A percentile compares a stretch with the other conserved stretches of the same genome.
Conservation (phyloP, 331 rosid species). For the Acacia pycnantha region DNA sequence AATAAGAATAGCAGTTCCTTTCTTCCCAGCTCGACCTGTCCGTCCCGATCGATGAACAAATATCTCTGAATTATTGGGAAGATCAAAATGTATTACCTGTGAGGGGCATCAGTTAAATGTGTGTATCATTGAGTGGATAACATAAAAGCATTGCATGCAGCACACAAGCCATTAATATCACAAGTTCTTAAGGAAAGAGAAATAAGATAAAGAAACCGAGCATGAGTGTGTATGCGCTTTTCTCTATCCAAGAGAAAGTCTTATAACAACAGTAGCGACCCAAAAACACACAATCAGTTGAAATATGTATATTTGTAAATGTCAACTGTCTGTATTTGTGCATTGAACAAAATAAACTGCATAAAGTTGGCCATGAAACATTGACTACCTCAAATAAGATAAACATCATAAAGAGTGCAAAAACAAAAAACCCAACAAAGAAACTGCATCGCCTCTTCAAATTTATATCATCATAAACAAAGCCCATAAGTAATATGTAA, state of each 20-base stretch:
- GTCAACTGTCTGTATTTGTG: not conserved
- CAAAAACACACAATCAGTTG: not conserved
- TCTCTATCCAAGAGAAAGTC: not conserved
- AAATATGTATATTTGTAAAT: not conserved
- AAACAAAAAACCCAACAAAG: not conserved
- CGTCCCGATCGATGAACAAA: slow-evolving; percentile 99
- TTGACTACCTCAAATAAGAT: not conserved
- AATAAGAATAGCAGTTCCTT: slow-evolving; percentile 81
- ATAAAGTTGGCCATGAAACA: no score
- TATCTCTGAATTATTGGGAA: slow-evolving; percentile 89
- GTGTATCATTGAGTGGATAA: slow-evolving; percentile 6
- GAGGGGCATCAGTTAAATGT: not conserved
- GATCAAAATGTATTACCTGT: slow-evolving; percentile 90
- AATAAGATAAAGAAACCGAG: not conserved
- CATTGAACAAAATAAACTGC: not conserved
- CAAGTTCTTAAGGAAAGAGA: not conserved
- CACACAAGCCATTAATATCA: not conserved
- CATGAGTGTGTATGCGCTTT: not conserved
- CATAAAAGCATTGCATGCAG: slow-evolving; percentile 6
- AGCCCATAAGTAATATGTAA: not conserved
- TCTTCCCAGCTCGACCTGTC: slow-evolving; percentile 99
- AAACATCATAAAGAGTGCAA: not conserved
- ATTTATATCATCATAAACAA: not conserved
- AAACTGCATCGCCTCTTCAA: not conserved
- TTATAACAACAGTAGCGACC: not conserved